Evolutionary conservation across 2,329 filamentous ascomycete species (phyloP).

Genomic region (Esteya vermicola): DNA sequence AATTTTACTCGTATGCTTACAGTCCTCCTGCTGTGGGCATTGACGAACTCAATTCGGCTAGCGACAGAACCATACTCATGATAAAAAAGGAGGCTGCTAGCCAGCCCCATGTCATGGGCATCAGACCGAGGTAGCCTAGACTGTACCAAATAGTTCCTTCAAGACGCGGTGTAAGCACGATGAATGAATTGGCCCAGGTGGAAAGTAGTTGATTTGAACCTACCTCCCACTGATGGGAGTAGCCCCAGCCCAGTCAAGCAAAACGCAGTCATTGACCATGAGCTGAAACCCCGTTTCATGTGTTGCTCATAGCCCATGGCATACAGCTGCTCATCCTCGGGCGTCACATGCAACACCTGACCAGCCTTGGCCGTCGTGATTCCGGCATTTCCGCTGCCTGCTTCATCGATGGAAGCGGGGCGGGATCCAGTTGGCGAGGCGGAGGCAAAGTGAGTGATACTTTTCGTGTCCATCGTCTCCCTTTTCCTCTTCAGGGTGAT

Average conservation of each 20-base stretch:
- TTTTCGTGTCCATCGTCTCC: too few species aligned
- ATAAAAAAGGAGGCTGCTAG: constrained; percentile 3
- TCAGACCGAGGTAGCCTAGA: constrained; percentile 3
- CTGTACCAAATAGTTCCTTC: constrained; percentile 5
- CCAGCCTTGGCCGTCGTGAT: too few species aligned
- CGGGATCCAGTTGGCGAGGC: not conserved
- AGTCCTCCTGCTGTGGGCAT: constrained; percentile 5
- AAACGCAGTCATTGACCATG: constrained; percentile 4
- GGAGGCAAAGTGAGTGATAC: too few species aligned
- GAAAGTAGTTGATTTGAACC: not conserved
- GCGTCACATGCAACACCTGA: not conserved
- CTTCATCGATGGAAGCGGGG: not conserved
- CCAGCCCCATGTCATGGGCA: constrained; percentile 7
- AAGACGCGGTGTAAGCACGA: not conserved
- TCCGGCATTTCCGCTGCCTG: too few species aligned
- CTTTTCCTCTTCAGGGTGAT: too few species aligned
- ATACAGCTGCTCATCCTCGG: constrained; percentile 2
- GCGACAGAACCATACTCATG: constrained; percentile 1
- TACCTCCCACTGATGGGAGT: constrained; percentile 1
- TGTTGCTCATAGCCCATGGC: constrained; percentile 5
- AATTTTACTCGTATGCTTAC: not conserved
- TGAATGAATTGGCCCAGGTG: not conserved
- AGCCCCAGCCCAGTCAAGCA: constrained; percentile 3
- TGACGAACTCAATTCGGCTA: constrained; percentile 2
- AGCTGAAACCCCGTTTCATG: constrained; percentile 2